Conservation (phyloP, 108 stramenopile species). For the Cyclotella sp. region DNA sequence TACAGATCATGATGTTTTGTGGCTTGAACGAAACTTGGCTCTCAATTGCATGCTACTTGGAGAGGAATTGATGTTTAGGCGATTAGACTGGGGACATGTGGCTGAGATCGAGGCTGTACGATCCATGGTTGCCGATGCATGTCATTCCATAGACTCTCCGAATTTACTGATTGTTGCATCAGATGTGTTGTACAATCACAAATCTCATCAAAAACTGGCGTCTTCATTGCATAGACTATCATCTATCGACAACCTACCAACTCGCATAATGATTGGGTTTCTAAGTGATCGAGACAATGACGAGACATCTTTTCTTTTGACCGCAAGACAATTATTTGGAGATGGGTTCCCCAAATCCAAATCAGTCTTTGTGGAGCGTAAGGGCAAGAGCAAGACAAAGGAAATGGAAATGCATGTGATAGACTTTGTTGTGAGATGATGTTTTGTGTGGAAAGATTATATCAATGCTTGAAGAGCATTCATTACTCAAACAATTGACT, state of each 20-base stretch:
- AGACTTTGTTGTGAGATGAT: neutral
- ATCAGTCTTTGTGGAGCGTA: constrained; percentile 4
- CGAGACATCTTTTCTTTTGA: neutral
- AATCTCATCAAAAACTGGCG: neutral
- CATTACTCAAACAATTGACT: no score
- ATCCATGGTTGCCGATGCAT: neutral
- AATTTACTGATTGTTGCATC: constrained; percentile 2
- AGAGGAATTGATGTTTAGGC: neutral
- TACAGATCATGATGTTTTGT: constrained; percentile 3
- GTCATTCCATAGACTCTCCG: neutral
- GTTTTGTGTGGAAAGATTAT: neutral
- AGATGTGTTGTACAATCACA: constrained; percentile 2
- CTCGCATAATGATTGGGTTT: constrained; percentile 10
- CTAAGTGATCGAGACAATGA: constrained; percentile 7
- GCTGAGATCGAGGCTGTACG: neutral
- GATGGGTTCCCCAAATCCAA: neutral
- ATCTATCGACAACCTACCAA: neutral
- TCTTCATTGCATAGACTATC: neutral
- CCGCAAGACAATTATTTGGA: neutral
- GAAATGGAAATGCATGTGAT: neutral
- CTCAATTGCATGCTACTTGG: neutral
- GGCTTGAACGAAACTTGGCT: neutral
- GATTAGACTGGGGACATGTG: neutral
- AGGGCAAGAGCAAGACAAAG: neutral
- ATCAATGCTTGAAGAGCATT: neutral